Evolutionary conservation across 208 protist species (phyloP), one percentile per base, ranked within the genome.

Genomic region (Crithidia brevicula): DNA sequence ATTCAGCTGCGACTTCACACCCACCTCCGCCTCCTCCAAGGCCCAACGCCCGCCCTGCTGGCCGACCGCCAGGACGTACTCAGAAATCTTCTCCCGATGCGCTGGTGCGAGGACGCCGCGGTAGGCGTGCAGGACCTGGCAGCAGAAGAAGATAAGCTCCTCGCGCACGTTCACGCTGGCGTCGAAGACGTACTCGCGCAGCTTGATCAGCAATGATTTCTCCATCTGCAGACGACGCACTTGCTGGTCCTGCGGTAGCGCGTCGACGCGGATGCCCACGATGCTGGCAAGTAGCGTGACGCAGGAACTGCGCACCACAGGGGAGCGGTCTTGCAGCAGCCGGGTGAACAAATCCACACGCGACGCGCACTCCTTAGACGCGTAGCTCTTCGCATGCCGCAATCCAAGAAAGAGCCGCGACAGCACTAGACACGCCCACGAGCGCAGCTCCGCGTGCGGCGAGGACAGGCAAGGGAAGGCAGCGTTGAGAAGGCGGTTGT

Each of bases 91-190:
- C 63, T 58, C 74, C 15, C 53, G 58, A 65, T 70, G 25, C 33
- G 46, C 54, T 20, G 45, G n/a, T 15, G 74, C 30, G 57, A 81
- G 60, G 30, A 60, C 72, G 63, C 53, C 72, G 66, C 54, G 74
- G 74, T 94, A 94, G 49, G 81, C 67, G 76, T 91, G 82, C n/a
- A 96, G 67, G 7, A 94, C 71, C 42, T 83, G 76, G 62, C 77
- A 86, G 56, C 78, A 81, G 74, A 94, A 94, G 74, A 86, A 94
- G 57, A 93, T 89, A 52, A 96, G 77, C 83, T 96, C 91, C 64
- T 92, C 79, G 11, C 91, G 84, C 18, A 96, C 86, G 68, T 68
- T 88, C 74, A 94, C 89, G 74, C 91, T 96, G 23, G 88, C 85
- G 69, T 96, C 91, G 52, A 85, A 89, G 50, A 96, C 56, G 72